These are phyloP conservation scores for Sclerotinia spermophila DNA, from an alignment of 2,329 filamentous ascomycete genomes.

Conservation along the genomic window DNA sequence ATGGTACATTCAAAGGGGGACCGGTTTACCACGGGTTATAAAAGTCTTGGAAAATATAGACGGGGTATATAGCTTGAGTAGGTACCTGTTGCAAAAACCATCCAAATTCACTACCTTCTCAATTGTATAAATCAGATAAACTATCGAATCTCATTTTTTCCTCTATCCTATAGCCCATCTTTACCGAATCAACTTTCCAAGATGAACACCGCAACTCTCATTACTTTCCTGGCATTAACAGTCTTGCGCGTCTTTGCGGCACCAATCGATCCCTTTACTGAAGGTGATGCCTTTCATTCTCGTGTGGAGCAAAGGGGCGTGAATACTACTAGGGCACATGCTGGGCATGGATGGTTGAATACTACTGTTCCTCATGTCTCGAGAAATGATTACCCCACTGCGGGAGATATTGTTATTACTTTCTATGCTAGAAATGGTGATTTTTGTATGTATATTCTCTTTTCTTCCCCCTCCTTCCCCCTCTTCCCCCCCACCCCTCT, in stretches of 20 bases:
- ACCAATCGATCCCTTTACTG: background rate
- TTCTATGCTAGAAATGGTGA: background rate
- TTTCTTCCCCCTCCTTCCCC: background rate
- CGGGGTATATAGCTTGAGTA: background rate
- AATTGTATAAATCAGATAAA: background rate
- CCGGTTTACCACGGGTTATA: no score
- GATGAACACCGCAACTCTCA: background rate
- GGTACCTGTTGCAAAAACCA: background rate
- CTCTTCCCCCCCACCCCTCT: background rate
- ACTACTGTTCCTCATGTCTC: background rate
- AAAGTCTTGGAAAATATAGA: background rate
- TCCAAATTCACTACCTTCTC: background rate
- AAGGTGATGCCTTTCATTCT: background rate
- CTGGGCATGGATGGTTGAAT: background rate
- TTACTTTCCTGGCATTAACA: background rate
- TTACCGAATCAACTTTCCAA: background rate
- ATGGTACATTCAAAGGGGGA: background rate
- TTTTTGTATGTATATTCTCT: background rate
- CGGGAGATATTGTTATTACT: background rate
- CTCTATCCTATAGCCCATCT: background rate
- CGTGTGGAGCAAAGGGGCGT: no score
- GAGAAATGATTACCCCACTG: background rate
- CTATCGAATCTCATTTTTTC: background rate
- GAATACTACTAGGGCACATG: background rate
- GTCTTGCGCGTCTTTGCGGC: background rate